Evolutionary conservation across 306 rosid genomes (phyloP).

Genomic region (Senna siamea): DNA sequence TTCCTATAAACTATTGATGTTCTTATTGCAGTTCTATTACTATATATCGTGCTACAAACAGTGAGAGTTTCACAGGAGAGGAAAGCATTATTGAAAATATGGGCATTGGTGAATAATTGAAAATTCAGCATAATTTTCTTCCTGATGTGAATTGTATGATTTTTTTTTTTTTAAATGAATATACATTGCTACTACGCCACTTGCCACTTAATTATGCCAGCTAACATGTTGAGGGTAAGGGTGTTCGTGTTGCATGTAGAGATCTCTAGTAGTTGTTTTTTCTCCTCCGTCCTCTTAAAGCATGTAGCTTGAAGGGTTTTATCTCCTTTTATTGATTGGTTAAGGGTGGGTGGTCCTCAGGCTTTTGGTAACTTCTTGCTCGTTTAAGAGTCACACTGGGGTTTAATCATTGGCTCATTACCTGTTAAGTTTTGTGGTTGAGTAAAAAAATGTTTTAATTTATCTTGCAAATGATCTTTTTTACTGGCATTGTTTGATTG

Average conservation of each 20-base stretch:
- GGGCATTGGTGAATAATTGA: not conserved
- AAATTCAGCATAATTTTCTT: not conserved
- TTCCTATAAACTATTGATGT: not conserved
- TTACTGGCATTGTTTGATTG: not conserved
- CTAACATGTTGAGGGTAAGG: not conserved
- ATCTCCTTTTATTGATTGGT: not conserved
- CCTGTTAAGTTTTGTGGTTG: not conserved
- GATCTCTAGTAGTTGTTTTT: not conserved
- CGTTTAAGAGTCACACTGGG: not conserved
- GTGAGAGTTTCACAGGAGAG: not conserved
- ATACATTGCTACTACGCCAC: not conserved
- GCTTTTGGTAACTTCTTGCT: not conserved
- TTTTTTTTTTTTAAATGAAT: not conserved
- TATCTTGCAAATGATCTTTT: not conserved
- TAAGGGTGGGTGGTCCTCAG: not conserved
- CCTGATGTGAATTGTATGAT: not conserved
- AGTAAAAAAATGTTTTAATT: not conserved
- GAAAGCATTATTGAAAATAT: not conserved
- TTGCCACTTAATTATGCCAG: not conserved
- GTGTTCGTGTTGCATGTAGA: not conserved
- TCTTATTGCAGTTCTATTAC: constrained; percentile 7
- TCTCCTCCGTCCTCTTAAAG: not conserved
- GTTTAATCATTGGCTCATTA: not conserved
- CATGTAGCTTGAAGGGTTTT: not conserved
- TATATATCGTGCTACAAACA: not conserved